phyloP scores from a whole-genome alignment of 805 yeast species.

The Ogataea kodamae region DNA sequence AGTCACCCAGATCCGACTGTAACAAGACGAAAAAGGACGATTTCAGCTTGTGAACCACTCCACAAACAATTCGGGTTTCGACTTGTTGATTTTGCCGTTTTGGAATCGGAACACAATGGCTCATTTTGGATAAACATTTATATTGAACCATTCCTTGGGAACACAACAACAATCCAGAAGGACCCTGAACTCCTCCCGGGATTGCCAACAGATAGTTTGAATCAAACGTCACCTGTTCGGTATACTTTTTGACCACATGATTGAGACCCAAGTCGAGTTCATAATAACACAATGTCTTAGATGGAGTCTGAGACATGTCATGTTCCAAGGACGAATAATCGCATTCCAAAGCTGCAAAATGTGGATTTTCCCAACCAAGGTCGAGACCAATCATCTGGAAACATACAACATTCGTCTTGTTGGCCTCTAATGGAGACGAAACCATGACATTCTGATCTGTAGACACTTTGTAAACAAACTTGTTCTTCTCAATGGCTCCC shows the following conservation, averaged over 20 bases:
- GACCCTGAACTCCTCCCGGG: slow-evolving; percentile 71
- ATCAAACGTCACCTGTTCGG: slow-evolving; percentile 36
- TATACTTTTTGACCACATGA: slow-evolving; percentile 55
- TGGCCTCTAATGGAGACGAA: slow-evolving; percentile 74
- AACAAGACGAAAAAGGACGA: slow-evolving; percentile 60
- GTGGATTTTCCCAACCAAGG: slow-evolving; percentile 77
- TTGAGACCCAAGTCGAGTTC: slow-evolving; percentile 86
- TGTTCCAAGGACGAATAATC: slow-evolving; percentile 40
- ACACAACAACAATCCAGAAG: slow-evolving; percentile 66
- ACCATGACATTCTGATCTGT: slow-evolving; percentile 48
- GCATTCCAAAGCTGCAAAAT: slow-evolving; percentile 76
- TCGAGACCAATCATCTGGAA: slow-evolving; percentile 59
- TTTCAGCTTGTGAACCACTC: slow-evolving; percentile 65
- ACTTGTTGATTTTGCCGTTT: slow-evolving; percentile 32
- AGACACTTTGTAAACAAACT: slow-evolving; percentile 63
- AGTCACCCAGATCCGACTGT: slow-evolving; percentile 71
- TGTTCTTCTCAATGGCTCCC: slow-evolving; percentile 70
- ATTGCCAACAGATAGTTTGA: slow-evolving; percentile 58
- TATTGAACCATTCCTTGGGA: slow-evolving; percentile 53
- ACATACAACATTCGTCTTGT: slow-evolving; percentile 48
- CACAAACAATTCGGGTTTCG: slow-evolving; percentile 43
- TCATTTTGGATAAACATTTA: slow-evolving; percentile 38
- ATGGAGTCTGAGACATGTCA: slow-evolving; percentile 10
- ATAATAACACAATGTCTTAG: slow-evolving; percentile 55
- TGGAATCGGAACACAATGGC: slow-evolving; percentile 53